Percentiles rank a stretch among this genome's conserved stretches.
These are phyloP conservation scores for Notholithocarpus densiflorus DNA, from an alignment of 306 rosid species.

Conservation along the genomic window DNA sequence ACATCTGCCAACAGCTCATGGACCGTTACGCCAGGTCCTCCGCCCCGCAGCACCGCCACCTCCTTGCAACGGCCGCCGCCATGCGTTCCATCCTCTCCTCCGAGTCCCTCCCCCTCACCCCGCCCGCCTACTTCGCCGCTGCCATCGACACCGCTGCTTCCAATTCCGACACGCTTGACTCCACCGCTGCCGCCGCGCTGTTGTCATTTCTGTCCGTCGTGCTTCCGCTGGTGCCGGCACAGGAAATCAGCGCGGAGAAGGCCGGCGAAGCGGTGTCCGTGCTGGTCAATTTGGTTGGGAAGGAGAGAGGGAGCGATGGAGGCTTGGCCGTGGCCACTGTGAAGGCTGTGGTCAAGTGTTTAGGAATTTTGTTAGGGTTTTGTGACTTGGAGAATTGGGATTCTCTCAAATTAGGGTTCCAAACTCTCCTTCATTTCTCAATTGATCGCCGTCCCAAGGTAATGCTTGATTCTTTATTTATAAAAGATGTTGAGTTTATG, in stretches of 20 bases:
- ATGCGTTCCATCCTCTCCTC: slow-evolving; percentile 62
- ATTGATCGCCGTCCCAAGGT: slow-evolving; percentile 89
- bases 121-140: slow-evolving; percentile 70
- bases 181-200: slow-evolving; percentile 59
- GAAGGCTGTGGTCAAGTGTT: slow-evolving; percentile 74
- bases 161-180: slow-evolving; percentile 39
- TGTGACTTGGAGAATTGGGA: slow-evolving; percentile 84
- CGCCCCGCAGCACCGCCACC: slow-evolving; percentile 89
- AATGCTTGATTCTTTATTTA: background rate
- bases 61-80: slow-evolving; percentile 74
- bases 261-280: slow-evolving; percentile 51
- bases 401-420: slow-evolving; percentile 59
- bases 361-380: slow-evolving; percentile 71
- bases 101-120: slow-evolving; percentile 74
- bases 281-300: slow-evolving; percentile 37
- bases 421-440: slow-evolving; percentile 65
- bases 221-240: slow-evolving; percentile 47
- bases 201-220: slow-evolving; percentile 61
- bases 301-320: slow-evolving; percentile 30
- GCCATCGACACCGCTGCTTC: slow-evolving; percentile 45
- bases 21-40: slow-evolving; percentile 80
- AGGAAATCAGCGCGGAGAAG: slow-evolving; percentile 35
- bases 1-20: slow-evolving; percentile 83
- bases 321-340: slow-evolving; percentile 48
- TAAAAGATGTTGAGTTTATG: background rate